Evolutionary conservation across 441 rosid genomes (phyloP), one percentile per base, ranked within the genome.

Genomic region (Kokia cookei): DNA sequence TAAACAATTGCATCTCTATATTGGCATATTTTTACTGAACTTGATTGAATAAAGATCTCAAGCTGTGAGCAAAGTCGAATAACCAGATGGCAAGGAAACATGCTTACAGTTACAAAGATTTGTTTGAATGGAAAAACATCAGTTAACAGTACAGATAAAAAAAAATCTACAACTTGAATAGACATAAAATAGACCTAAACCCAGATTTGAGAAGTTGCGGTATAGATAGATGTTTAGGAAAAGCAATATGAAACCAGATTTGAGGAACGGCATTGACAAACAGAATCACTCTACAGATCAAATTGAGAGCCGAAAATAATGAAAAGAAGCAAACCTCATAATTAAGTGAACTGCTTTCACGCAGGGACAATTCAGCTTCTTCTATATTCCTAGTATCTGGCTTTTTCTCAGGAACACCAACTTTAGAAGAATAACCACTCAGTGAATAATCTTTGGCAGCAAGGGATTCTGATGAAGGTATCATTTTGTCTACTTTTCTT

Each of bases 361-460:
- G 97, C 61, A 93, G 88, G 71, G 93, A 87, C 57, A 88, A 85
- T 82, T 93, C 98, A 2, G 97, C 98, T 87, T 93, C 98, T 75
- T 93, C 97, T 22, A 93, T 89, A 70, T 93, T 90, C 48, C 87
- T 75, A 22, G 80, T 73, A 65, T 90, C 92, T 29, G 82, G 83
- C 69, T 81, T 87, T 75, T 68, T 86, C 66, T 82, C 84, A n/a
- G 62, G 75, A 53, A 83, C 95, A 51, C 87, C 84, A 47, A 81
- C 80, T 26, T 78, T 82, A 48, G 89, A 79, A 73, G 92, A 90
- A 76, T 75, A 78, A 73, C 74, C 83, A 61, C 85, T 85, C 50
- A 80, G 64, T 0, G 84, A 82, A 78, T 79, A 83, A 79, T 82
- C 88, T 72, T 82, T 80, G 61, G 83, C 80, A 7, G 83, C 85